Base-by-base conservation (phyloP, 2,329 filamentous ascomycete genomes). In the Beauveria sp. region DNA sequence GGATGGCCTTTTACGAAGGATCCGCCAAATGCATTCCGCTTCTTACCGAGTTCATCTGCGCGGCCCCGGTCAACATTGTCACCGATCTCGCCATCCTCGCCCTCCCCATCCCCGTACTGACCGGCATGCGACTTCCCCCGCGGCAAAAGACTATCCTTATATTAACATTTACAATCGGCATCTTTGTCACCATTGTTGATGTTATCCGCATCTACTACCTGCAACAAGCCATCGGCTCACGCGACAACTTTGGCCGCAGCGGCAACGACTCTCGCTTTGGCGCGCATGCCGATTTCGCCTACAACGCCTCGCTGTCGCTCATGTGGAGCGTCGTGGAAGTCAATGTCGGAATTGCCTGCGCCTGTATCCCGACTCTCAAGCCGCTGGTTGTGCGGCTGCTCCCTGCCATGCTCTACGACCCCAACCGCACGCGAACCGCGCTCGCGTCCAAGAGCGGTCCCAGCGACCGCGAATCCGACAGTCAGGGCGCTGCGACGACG, bases 281-380 rank as follows among this genome's bases (percentile, higher is more conserved):
- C 8, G 77, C 77, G 49, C 79, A 79, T 49, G 68, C 73, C 2
- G 77, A 85, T 62, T 86, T 86, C 67, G 76, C 81, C 60, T 90
- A 85, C 86, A 92, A 93, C 70, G 90, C 90, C 0, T 91, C 90
- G 0, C 76, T 92, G 5, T 90, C 91, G 0, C 88, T 96, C 70
- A 93, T 96, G 90, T 98, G 93, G 93, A 93, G 90, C 18, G 89
- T 88, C 14, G 86, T 97, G 59, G 93, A 97, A 73, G 91, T 96
- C 69, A 95, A 96, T 66, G 80, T 96, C 1, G 93, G 91, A 20
- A 92, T 97, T 67, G 88, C 92, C 65, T 96, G 91, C 70, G 93
- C 89, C 47, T 96, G 92, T 68, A 89, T 97, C n/a, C 93, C 93
- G 9, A 93, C 89, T 0, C 77, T 97, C 64, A 97, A 97, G 71